Percentiles rank a stretch among this genome's conserved stretches.
Conservation (phyloP, 225 moss, liverwort and hornwort species). For the Thuidium tamariscinum region DNA sequence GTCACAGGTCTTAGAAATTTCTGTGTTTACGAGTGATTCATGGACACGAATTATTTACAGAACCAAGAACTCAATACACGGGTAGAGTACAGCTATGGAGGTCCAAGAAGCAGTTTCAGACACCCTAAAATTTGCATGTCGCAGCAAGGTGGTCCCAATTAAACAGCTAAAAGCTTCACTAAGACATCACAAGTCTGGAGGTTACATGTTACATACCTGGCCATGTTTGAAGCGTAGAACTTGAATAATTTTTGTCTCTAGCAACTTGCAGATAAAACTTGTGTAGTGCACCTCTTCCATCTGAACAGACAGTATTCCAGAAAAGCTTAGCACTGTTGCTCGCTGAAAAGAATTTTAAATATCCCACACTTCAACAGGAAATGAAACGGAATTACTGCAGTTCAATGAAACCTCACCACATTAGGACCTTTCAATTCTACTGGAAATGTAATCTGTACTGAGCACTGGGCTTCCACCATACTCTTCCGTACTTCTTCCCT, state of each 20-base stretch:
- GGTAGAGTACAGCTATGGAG: neutral
- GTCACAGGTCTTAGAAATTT: neutral
- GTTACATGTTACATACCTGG: slow-evolving; percentile 34
- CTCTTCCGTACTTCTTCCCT: slow-evolving; percentile 87
- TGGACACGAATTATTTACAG: neutral
- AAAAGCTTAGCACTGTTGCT: neutral
- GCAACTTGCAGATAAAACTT: slow-evolving; percentile 83
- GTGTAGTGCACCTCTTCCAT: slow-evolving; percentile 92
- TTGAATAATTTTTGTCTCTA: slow-evolving; percentile 94
- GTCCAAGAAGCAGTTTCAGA: neutral
- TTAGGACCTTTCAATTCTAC: slow-evolving; percentile 70
- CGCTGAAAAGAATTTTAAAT: neutral
- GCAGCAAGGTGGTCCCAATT: neutral
- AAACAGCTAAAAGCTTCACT: neutral
- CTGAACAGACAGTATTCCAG: slow-evolving; percentile 19
- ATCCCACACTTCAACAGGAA: neutral
- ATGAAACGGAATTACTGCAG: neutral
- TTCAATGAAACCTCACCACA: slow-evolving; percentile 49
- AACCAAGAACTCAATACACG: neutral
- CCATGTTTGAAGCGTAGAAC: slow-evolving; percentile 95
- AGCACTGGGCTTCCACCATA: slow-evolving; percentile 95
- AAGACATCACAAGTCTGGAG: neutral
- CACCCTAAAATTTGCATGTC: neutral
- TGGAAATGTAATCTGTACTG: slow-evolving; percentile 93
- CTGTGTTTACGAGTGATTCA: neutral